Conservation (phyloP, 257 asterid species). For the Solanum bulbocastanum region DNA sequence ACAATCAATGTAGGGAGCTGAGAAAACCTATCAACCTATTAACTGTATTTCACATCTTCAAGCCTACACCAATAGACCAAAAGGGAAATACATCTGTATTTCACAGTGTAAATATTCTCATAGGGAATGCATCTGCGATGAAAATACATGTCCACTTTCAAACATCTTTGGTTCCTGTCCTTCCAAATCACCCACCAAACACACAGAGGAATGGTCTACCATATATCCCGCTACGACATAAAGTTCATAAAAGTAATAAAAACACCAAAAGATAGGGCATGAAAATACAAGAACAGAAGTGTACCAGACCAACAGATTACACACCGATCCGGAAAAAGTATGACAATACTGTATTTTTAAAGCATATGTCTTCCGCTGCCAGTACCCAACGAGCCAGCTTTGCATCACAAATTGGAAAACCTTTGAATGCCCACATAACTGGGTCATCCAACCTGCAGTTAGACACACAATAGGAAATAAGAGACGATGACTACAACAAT, state of each 20-base stretch:
- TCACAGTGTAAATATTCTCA: background rate
- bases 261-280: background rate
- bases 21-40: background rate
- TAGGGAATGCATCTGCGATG: background rate
- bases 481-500: background rate
- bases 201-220: background rate
- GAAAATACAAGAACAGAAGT: background rate
- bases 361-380: slow-evolving; percentile 96
- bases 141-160: background rate
- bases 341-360: slow-evolving; percentile 58
- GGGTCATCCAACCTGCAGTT: slow-evolving; percentile 92
- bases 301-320: slow-evolving; percentile 20
- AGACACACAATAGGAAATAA: background rate
- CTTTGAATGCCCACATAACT: slow-evolving; percentile 82
- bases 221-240: background rate
- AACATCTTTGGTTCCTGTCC: background rate
- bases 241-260: background rate
- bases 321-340: slow-evolving; percentile 84
- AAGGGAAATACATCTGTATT: background rate
- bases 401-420: slow-evolving; percentile 61
- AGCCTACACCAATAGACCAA: background rate
- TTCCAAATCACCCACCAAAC: background rate
- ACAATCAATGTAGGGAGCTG: background rate
- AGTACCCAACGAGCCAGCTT: slow-evolving; percentile 83
- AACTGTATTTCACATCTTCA: background rate